Conservation (phyloP, 2,329 filamentous ascomycete species). For the Ramularia endophylla region DNA sequence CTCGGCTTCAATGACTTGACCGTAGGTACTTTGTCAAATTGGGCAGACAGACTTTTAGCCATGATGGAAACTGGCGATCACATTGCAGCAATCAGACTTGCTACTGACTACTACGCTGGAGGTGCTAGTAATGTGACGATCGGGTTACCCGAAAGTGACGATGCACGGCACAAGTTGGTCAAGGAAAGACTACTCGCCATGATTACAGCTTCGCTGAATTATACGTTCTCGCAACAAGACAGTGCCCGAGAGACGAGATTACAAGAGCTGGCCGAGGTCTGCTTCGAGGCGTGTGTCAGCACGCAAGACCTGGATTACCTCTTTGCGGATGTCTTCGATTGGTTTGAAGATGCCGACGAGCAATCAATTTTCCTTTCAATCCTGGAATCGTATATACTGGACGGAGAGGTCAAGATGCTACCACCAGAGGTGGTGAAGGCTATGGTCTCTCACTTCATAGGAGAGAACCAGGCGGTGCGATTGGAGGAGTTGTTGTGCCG, state of each 20-base stretch:
- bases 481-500: conserved; percentile 94
- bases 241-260: conserved; percentile 53
- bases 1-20: conserved; percentile 91
- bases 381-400: conserved; percentile 81
- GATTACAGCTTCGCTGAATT: conserved; percentile 84
- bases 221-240: conserved; percentile 66
- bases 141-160: conserved; percentile 79
- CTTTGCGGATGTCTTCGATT: conserved; percentile 85
- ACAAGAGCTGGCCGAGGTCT: conserved; percentile 72
- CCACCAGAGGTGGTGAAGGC: conserved; percentile 83
- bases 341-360: conserved; percentile 71
- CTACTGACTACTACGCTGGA: conserved; percentile 86
- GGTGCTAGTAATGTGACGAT: conserved; percentile 92
- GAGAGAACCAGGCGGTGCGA: conserved; percentile 65
- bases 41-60: conserved; percentile 88
- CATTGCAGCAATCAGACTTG: conserved; percentile 81
- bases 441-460: conserved; percentile 74
- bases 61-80: conserved; percentile 98
- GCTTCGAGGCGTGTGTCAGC: conserved; percentile 74
- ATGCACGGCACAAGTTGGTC: conserved; percentile 71
- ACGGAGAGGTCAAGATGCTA: conserved; percentile 65
- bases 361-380: conserved; percentile 79
- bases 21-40: conserved; percentile 89
- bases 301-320: conserved; percentile 76
- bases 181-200: conserved; percentile 87